phyloP scores from a whole-genome alignment of 2,329 filamentous ascomycete species.

The Chaetomium olivaceum region DNA sequence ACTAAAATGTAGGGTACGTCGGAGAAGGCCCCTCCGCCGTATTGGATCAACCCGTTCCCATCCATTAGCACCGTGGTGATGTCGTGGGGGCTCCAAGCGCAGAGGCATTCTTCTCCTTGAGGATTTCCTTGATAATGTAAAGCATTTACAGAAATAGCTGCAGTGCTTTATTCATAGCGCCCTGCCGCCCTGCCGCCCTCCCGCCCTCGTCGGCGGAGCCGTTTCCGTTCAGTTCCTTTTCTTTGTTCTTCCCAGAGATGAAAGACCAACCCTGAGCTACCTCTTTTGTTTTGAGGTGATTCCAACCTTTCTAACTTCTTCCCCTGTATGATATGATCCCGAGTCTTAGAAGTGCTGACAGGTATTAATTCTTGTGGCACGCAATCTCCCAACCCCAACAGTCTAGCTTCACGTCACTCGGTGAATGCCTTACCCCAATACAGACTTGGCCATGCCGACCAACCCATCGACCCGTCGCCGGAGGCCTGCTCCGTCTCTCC shows the following conservation, averaged over 20 bases:
- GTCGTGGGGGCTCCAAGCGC: not conserved
- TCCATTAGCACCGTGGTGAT: not conserved
- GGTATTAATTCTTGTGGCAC: too few relatives aligned
- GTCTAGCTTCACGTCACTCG: too few relatives aligned
- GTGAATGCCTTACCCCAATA: too few relatives aligned
- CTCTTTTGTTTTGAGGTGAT: not conserved
- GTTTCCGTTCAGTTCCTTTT: not conserved
- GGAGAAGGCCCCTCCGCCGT: not conserved
- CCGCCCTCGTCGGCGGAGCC: too few relatives aligned
- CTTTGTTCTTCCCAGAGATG: not conserved
- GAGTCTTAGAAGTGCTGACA: too few relatives aligned
- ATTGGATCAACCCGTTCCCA: not conserved
- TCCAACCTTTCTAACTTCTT: too few relatives aligned
- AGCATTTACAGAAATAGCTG: not conserved
- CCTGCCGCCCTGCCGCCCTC: too few relatives aligned
- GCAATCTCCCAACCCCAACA: too few relatives aligned
- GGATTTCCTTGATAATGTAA: too few relatives aligned
- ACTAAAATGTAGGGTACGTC: not conserved
- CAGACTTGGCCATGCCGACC: not conserved
- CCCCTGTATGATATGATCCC: too few relatives aligned
- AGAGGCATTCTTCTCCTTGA: too few relatives aligned
- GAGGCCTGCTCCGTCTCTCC: not conserved
- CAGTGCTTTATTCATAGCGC: not conserved
- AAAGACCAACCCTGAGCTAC: not conserved
- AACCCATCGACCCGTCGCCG: not conserved